A percentile compares a stretch with the other conserved stretches of the same genome.
phyloP scores from a whole-genome alignment of 805 yeast genomes.

The Lachancea dasiensis region DNA sequence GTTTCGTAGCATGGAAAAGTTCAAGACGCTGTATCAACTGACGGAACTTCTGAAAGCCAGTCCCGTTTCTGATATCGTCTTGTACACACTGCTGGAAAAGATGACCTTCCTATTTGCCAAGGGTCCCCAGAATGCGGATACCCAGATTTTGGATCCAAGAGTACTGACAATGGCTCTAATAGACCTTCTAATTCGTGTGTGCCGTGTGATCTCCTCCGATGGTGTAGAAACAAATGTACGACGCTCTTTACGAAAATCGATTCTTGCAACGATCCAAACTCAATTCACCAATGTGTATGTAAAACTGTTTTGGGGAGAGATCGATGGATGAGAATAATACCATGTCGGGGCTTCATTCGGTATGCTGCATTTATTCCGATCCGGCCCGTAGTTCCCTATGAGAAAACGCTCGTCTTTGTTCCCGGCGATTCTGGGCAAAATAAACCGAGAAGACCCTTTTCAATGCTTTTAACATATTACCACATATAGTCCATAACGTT shows the following conservation, averaged over 20 bases:
- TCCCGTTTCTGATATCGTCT: conserved; percentile 5
- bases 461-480: too few species aligned
- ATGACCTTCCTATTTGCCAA: conserved; percentile 8
- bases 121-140: conserved; percentile 2
- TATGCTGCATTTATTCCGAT: too few species aligned
- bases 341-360: too few species aligned
- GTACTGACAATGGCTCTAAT: conserved; percentile 9
- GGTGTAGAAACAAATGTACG: conserved; percentile 4
- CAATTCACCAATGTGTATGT: conserved; percentile 7
- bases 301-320: conserved; percentile 3
- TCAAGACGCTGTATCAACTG: conserved; percentile 7
- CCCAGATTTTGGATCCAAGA: conserved; percentile 6
- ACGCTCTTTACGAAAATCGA: conserved; percentile 5
- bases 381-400: too few species aligned
- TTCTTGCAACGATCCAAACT: conserved; percentile 1
- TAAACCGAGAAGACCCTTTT: too few species aligned
- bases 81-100: conserved; percentile 11
- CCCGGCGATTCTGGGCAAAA: too few species aligned
- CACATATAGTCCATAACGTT: conserved; percentile 20
- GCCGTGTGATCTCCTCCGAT: conserved; percentile 6
- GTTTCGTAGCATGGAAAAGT: conserved; percentile 5
- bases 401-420: too few species aligned
- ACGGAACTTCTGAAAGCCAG: conserved; percentile 3
- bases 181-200: conserved; percentile 9
- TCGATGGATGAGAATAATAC: conserved; percentile 2